Percentiles rank a stretch among this genome's conserved stretches.
Conservation (phyloP, 139 green algal species). For the Coccomyxa sp. region DNA sequence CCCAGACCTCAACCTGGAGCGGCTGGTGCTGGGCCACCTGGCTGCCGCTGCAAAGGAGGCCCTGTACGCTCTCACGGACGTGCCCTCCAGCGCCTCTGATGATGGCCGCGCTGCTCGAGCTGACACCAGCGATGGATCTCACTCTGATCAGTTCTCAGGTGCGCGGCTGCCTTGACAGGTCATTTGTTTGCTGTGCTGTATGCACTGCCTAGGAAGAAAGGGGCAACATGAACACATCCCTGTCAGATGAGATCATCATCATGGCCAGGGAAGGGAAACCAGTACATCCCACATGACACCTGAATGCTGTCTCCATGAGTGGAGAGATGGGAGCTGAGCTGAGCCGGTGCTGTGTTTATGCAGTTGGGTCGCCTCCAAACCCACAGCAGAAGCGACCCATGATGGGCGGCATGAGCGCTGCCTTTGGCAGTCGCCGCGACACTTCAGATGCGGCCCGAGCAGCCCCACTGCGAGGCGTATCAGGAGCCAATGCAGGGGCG, state of each 20-base stretch:
- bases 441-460: background rate
- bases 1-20: constrained; percentile 57
- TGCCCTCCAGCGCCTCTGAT: background rate
- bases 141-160: background rate
- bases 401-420: background rate
- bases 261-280: too few species aligned
- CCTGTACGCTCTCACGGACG: constrained; percentile 12
- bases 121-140: background rate
- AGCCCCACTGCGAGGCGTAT: background rate
- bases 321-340: background rate
- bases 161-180: background rate
- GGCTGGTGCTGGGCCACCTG: constrained; percentile 46
- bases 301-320: too few species aligned
- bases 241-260: too few species aligned
- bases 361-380: background rate
- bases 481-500: too few species aligned
- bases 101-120: constrained; percentile 16
- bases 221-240: too few species aligned
- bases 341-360: background rate
- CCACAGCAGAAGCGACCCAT: background rate
- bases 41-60: constrained; percentile 23
- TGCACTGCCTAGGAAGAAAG: background rate
- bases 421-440: background rate
- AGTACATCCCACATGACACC: too few species aligned
- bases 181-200: background rate